Evolutionary conservation across 2,329 filamentous ascomycete species (phyloP).

Genomic region (Xylaria sp.): DNA sequence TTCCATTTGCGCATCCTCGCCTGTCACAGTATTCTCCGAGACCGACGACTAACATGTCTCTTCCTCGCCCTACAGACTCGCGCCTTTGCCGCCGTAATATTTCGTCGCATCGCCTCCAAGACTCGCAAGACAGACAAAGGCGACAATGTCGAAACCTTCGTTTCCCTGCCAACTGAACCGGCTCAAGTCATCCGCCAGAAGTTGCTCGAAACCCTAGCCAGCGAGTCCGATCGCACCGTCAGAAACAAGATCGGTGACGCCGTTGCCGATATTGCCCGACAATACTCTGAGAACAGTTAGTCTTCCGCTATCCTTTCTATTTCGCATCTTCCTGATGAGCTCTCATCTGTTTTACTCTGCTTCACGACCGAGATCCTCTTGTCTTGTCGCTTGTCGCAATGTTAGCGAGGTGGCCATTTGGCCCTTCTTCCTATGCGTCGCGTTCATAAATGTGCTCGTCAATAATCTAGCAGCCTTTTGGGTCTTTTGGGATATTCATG

Average conservation of each 20-base stretch:
- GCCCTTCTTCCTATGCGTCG: background rate
- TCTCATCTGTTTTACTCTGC: background rate
- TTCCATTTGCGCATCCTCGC: background rate
- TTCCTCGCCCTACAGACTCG: constrained; percentile 57
- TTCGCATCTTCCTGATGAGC: background rate
- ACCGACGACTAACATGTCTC: background rate
- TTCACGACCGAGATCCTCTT: background rate
- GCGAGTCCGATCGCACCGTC: constrained; percentile 67
- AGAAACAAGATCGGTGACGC: constrained; percentile 96
- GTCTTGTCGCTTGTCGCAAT: background rate
- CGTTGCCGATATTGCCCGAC: constrained; percentile 90
- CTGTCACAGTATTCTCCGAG: background rate
- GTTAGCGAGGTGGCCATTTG: background rate
- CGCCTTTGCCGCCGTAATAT: constrained; percentile 88
- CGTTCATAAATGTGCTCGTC: background rate
- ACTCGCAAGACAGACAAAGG: constrained; percentile 69
- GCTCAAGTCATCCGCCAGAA: constrained; percentile 76
- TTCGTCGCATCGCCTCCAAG: constrained; percentile 88
- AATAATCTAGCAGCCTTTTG: background rate
- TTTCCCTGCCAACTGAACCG: constrained; percentile 69
- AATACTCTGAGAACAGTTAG: constrained; percentile 89
- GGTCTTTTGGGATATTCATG: background rate
- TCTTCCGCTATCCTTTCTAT: constrained; percentile 9
- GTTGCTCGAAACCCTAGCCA: constrained; percentile 69
- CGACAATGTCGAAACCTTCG: constrained; percentile 76